Base-by-base conservation (phyloP, 495 filamentous ascomycete species). In the Massariosphaeria phaeospora region DNA sequence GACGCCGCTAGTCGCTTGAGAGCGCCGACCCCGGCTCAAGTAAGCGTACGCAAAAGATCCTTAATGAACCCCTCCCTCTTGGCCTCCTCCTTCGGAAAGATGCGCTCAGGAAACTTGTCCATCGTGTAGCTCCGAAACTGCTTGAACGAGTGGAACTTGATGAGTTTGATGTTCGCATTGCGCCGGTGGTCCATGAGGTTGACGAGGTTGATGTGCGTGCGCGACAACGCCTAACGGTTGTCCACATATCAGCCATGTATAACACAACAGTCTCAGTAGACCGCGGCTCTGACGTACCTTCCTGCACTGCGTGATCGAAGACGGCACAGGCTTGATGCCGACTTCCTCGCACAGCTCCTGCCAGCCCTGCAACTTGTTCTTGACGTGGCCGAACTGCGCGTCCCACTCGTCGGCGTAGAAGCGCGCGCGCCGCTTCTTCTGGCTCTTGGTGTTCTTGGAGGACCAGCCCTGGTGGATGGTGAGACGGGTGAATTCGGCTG, bases 151-250 rank as follows among this genome's bases (percentile, higher is more conserved):
- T 31, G 23, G 65, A 77, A 79, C 18, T 63, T 54, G 26, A 50
- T 43, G 3, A 75, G 64, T 3, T 36, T 40, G 3, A 52, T 49
- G 51, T 1, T 61, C 56, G 3, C 60, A 59, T 13, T 46, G 7
- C 66, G 70, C 48, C 69, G 68, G 20, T 67, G 64, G 15, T 82
- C 73, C 11, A 80, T 69, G 1, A 79, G 61, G 59, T 81, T 76
- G 1, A 80, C 66, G 25, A 79, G 69, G 53, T 80, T 80, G 60
- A 81, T 26, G n/a, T 18, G 21, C 12, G 10, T 12, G 17, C 12
- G 24, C 9, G 8, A n/a, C 27, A 52, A 27, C 8, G 24, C 39
- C 17, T 42, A 21, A 21, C 11, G 39, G 23, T 21, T 21, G 11
- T 4, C 3, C 39, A 42, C 13, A 8, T 21, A 42, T 42, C 4